Evolutionary conservation across 1,284 basidiomycete genomes (phyloP), one percentile per base, ranked within the genome.

Genomic region (Uromyces viciae-fabae): DNA sequence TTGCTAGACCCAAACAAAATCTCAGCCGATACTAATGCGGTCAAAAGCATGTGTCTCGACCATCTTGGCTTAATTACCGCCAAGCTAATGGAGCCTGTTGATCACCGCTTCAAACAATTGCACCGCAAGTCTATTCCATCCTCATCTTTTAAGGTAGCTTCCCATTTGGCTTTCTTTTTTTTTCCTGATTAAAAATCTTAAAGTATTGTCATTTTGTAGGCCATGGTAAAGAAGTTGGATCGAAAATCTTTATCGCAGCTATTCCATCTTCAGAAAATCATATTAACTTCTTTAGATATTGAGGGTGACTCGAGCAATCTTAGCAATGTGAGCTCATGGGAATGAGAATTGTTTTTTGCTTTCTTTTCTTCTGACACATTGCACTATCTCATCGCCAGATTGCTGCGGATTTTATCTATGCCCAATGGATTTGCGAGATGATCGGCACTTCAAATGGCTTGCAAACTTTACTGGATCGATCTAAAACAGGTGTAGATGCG

Each of bases 31-130:
- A 40, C 54, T 4, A 81, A 81, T 40, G 58, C 72, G n/a, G 58
- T 75, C 71, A 81, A 81, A 28, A 52, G 46, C 52, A 49, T 81
- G 49, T 81, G 71, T 58, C 43, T 81, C n/a, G 79, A 81, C 68
- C 64, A 75, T 33, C 58, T 81, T 42, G 79, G 79, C 38, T 43
- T 43, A 40, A 81, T 81, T 62, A 66, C 79, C 17, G 60, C 71
- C 4, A 72, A 72, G 25, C 46, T 81, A 15, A 49, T 68, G 28
- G 54, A 66, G 28, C 72, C 62, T 14, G 33, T 60, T 71, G 74
- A 62, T 25, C 54, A 15, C 11, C 56, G 38, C 19, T 33, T 64
- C 14, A 58, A 62, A 40, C 74, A 62, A 36, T 42, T 58, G 4
- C 28, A 54, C 25, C 42, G 28, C 11, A 15, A 64, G 31, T 15